Conservation (phyloP, 768 basidiomycete genomes). For the Boletus coccyginus region DNA sequence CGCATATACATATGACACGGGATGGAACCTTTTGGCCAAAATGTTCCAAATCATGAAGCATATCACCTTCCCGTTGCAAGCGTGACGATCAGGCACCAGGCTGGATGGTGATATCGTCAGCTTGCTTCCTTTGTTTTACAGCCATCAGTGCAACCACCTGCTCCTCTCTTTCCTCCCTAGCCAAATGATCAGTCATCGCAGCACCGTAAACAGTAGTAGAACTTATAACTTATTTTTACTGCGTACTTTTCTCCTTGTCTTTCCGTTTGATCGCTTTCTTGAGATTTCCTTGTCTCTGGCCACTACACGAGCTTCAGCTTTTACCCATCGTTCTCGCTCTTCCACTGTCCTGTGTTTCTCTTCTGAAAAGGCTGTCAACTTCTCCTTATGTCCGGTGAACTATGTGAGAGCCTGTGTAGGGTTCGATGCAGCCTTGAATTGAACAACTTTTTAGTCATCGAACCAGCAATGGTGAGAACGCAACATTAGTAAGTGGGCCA, state of each 20-base stretch:
- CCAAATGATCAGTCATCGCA: background rate
- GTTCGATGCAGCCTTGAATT: constrained; percentile 71
- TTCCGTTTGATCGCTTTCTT: constrained; percentile 94
- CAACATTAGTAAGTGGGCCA: constrained; percentile 55
- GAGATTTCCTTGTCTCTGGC: constrained; percentile 81
- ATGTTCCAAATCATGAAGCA: too few species aligned
- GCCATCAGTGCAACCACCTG: constrained; percentile 71
- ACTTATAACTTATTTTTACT: constrained; percentile 82
- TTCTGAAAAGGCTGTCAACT: constrained; percentile 71
- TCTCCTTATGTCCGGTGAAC: constrained; percentile 72
- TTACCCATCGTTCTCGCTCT: constrained; percentile 86
- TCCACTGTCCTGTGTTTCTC: constrained; percentile 79
- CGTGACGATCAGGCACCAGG: too few species aligned
- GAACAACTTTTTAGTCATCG: constrained; percentile 47
- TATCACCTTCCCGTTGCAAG: too few species aligned
- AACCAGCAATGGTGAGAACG: constrained; percentile 64
- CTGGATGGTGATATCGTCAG: constrained; percentile 89
- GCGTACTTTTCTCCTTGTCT: constrained; percentile 85
- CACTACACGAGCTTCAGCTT: constrained; percentile 82
- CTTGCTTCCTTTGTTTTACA: constrained; percentile 84
- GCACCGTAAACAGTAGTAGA: background rate
- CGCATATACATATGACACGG: too few species aligned
- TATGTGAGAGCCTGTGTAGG: constrained; percentile 84
- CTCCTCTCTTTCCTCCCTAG: constrained; percentile 85
- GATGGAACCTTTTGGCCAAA: too few species aligned